Evolutionary conservation across 148 eudicot genomes (phyloP).

Genomic region (Persicaria tinctoria): DNA sequence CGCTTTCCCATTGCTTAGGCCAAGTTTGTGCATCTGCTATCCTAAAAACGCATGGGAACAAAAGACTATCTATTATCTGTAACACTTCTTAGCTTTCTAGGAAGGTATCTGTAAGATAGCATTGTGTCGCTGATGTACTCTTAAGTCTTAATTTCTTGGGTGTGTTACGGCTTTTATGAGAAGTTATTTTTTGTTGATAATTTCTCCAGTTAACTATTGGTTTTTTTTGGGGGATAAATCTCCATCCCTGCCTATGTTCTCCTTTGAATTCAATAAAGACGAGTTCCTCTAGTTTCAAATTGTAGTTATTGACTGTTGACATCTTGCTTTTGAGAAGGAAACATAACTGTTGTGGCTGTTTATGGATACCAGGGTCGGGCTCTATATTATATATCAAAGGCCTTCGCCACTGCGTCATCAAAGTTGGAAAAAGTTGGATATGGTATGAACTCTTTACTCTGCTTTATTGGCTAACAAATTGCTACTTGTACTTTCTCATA

Average conservation of each 20-base stretch:
- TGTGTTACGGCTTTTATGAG: neutral
- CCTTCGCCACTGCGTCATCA: constrained; percentile 68
- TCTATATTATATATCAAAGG: constrained; percentile 74
- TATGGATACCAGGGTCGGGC: constrained; percentile 66
- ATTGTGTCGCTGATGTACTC: neutral
- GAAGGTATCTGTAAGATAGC: neutral
- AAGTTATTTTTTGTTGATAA: neutral
- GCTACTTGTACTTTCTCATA: neutral
- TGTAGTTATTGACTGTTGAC: neutral
- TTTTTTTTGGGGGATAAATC: neutral
- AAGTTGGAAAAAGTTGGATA: constrained; percentile 94
- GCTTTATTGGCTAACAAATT: neutral
- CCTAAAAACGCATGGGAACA: neutral
- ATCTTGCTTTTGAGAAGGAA: neutral
- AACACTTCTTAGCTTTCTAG: neutral
- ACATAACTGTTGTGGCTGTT: neutral
- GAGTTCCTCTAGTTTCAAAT: neutral
- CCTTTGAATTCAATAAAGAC: neutral
- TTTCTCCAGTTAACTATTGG: neutral
- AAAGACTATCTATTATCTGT: neutral
- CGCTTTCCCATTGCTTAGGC: neutral
- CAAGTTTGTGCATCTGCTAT: neutral
- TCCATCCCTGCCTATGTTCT: neutral
- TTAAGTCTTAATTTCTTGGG: neutral
- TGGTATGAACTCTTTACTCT: constrained; percentile 32